Evolutionary conservation across 2,329 filamentous ascomycete species (phyloP).

Genomic region (Penicillium sp.): DNA sequence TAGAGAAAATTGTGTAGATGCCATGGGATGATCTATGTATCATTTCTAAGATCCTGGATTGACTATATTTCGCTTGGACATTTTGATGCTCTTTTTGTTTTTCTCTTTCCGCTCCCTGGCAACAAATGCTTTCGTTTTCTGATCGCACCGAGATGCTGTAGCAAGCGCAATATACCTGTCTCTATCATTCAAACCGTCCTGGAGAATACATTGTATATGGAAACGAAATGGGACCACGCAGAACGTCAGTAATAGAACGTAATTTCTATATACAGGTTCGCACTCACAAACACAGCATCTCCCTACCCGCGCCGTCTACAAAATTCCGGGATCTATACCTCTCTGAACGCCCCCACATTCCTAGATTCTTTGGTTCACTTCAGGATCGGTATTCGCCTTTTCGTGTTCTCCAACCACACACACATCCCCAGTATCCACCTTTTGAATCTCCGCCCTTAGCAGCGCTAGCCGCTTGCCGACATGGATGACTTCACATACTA

Average conservation of each 20-base stretch:
- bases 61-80: slow-evolving; percentile 33
- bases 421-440: slow-evolving; percentile 55
- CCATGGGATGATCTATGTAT: slow-evolving; percentile 26
- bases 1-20: slow-evolving; percentile 23
- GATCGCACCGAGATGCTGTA: slow-evolving; percentile 16
- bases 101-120: slow-evolving; percentile 6
- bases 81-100: slow-evolving; percentile 23
- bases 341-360: not conserved
- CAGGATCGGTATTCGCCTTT: slow-evolving; percentile 62
- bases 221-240: not conserved
- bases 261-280: slow-evolving; percentile 10
- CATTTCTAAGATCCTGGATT: slow-evolving; percentile 31
- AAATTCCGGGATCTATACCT: not conserved
- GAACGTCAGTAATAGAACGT: not conserved
- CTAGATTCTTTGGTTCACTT: slow-evolving; percentile 31
- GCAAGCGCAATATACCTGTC: slow-evolving; percentile 22
- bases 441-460: slow-evolving; percentile 57
- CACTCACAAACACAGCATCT: not conserved
- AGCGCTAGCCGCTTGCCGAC: slow-evolving; percentile 57
- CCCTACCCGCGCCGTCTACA: not conserved
- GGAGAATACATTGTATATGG: slow-evolving; percentile 1
- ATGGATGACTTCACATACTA: slow-evolving; percentile 62
- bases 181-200: slow-evolving; percentile 5
- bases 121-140: slow-evolving; percentile 2
- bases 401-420: slow-evolving; percentile 64